phyloP scores from a whole-genome alignment of 2,329 filamentous ascomycete species.

The Scedosporium minutisporum region DNA sequence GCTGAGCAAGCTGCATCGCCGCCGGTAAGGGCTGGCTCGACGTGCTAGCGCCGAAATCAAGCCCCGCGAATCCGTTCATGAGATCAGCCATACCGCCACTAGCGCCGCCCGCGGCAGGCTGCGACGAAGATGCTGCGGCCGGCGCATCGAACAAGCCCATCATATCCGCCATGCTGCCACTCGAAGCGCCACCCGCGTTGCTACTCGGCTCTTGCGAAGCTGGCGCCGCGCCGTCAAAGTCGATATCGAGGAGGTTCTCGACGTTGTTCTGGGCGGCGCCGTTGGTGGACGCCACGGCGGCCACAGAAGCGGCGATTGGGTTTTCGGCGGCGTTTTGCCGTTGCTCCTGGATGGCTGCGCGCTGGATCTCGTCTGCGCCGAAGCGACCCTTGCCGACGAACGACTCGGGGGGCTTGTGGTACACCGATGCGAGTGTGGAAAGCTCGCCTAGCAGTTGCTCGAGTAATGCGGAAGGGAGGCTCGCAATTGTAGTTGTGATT shows the following conservation, averaged over 20 bases:
- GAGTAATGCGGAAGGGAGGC: constrained; percentile 70
- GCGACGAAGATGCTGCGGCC: constrained; percentile 29
- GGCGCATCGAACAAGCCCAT: constrained; percentile 63
- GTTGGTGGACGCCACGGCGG: constrained; percentile 54
- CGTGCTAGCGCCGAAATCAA: constrained; percentile 58
- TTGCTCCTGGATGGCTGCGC: constrained; percentile 93
- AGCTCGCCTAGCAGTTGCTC: constrained; percentile 87
- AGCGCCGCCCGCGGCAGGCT: constrained; percentile 12
- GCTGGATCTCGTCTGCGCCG: constrained; percentile 88
- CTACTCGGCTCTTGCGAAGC: constrained; percentile 70
- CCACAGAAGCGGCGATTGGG: constrained; percentile 74
- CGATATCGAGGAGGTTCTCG: constrained; percentile 92
- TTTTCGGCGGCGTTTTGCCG: constrained; percentile 87
- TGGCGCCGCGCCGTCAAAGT: constrained; percentile 87
- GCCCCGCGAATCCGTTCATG: constrained; percentile 76
- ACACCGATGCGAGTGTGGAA: constrained; percentile 91
- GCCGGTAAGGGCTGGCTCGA: constrained; percentile 54
- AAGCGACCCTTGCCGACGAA: constrained; percentile 94
- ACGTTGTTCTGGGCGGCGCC: constrained; percentile 62
- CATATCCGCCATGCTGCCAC: constrained; percentile 50
- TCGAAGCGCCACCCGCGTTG: constrained; percentile 36
- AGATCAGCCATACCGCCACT: constrained; percentile 70
- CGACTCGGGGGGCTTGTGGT: constrained; percentile 97
- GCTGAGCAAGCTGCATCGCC: constrained; percentile 42
- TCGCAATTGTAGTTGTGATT: constrained; percentile 89